These are phyloP conservation scores for Talaromyces sp. DNA, from an alignment of 2,329 filamentous ascomycete genomes.

Conservation along the genomic window DNA sequence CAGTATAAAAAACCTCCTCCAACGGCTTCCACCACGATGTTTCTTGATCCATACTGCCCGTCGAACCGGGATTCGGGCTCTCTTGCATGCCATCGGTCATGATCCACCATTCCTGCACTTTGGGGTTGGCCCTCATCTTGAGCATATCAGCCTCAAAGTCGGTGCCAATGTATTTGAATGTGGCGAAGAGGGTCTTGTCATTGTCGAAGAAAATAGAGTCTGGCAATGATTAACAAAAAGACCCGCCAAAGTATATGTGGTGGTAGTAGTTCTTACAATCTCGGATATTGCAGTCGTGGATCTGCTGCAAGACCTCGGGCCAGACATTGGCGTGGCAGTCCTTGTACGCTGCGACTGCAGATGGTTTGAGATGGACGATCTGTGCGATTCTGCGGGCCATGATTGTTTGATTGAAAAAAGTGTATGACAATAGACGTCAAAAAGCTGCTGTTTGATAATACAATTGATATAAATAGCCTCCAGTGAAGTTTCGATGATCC, in stretches of 20 bases:
- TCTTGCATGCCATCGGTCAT: slow-evolving; percentile 69
- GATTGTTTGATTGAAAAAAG: not conserved
- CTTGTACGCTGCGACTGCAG: slow-evolving; percentile 65
- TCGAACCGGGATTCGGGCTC: slow-evolving; percentile 26
- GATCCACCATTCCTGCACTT: slow-evolving; percentile 72
- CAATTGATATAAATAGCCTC: not conserved
- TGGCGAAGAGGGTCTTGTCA: slow-evolving; percentile 64
- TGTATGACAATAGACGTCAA: not conserved
- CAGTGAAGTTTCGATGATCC: not conserved
- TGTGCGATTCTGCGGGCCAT: slow-evolving; percentile 55
- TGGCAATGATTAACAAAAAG: slow-evolving; percentile 24
- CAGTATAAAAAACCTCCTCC: slow-evolving; percentile 31
- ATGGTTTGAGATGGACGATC: slow-evolving; percentile 66
- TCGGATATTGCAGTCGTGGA: slow-evolving; percentile 67
- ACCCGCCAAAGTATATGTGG: not conserved
- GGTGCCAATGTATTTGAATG: slow-evolving; percentile 72
- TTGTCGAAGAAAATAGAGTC: slow-evolving; percentile 70
- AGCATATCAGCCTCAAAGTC: slow-evolving; percentile 72
- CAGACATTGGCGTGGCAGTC: slow-evolving; percentile 68
- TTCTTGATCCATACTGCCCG: slow-evolving; percentile 26
- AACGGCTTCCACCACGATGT: slow-evolving; percentile 33
- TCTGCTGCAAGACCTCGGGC: slow-evolving; percentile 72
- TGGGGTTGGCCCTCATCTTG: slow-evolving; percentile 65
- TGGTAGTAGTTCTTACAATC: slow-evolving; percentile 52
- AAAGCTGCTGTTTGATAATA: not conserved